Evolutionary conservation across 2,329 filamentous ascomycete genomes (phyloP).

Genomic region (Colletotrichum caudatum): DNA sequence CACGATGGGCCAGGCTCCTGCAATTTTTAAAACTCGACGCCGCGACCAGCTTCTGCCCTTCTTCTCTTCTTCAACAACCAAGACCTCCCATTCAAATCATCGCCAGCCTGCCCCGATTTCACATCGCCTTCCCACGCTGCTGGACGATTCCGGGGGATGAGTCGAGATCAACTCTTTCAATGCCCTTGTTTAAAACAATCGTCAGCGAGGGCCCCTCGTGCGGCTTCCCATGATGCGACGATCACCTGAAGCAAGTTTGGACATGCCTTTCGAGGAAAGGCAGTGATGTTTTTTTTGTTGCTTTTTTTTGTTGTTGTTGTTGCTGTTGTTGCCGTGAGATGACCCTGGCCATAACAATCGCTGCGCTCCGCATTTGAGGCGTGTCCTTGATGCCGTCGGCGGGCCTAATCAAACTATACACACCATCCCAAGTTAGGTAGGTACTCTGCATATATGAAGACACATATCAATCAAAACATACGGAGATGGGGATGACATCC

Average conservation of each 20-base stretch:
- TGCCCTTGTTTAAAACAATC: constrained; percentile 76
- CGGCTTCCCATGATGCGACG: constrained; percentile 74
- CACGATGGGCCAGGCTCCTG: constrained; percentile 18
- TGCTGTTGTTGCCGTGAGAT: neutral
- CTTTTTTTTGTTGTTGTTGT: neutral
- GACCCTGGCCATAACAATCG: no score
- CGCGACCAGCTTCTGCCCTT: constrained; percentile 32
- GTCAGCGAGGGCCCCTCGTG: constrained; percentile 74
- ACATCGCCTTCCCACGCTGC: constrained; percentile 52
- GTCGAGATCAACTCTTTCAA: constrained; percentile 66
- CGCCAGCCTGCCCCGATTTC: constrained; percentile 50
- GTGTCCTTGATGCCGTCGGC: neutral
- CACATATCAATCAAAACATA: neutral
- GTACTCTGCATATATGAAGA: constrained; percentile 3
- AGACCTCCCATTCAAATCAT: constrained; percentile 62
- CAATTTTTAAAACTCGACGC: constrained; percentile 42
- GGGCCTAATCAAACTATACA: neutral
- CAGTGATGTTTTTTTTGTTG: neutral
- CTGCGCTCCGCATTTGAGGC: neutral
- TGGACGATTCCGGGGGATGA: constrained; percentile 65
- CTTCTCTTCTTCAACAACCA: constrained; percentile 51
- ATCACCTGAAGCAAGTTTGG: constrained; percentile 74
- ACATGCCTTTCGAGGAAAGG: constrained; percentile 56
- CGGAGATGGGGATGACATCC: constrained; percentile 35
- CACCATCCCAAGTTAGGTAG: constrained; percentile 32